Conservation (phyloP, 2,329 filamentous ascomycete species). For the Colletotrichum sp. region DNA sequence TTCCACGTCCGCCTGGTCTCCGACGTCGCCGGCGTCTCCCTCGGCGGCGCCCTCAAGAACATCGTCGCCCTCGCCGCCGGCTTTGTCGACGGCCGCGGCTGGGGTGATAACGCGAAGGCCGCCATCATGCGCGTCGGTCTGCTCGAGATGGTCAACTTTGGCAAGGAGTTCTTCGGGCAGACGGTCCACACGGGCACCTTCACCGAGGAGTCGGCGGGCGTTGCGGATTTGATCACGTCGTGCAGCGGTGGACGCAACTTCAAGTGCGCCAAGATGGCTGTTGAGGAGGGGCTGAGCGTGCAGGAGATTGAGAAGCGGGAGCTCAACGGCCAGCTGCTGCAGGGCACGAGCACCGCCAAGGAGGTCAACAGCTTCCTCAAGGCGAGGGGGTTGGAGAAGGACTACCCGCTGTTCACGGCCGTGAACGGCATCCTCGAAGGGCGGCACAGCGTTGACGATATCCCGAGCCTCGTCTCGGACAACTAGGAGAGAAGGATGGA, state of each 20-base stretch:
- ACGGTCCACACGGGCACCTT: slow-evolving; percentile 85
- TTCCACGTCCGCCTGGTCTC: slow-evolving; percentile 95
- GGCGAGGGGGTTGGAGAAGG: slow-evolving; percentile 75
- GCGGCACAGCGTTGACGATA: slow-evolving; percentile 78
- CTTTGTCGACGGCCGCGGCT: slow-evolving; percentile 93
- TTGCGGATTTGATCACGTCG: slow-evolving; percentile 94
- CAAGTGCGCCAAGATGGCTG: slow-evolving; percentile 87
- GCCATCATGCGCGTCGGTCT: slow-evolving; percentile 96
- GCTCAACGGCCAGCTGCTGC: slow-evolving; percentile 95
- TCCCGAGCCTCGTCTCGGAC: slow-evolving; percentile 70
- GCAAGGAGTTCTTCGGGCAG: slow-evolving; percentile 88
- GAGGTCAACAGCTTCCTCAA: slow-evolving; percentile 92
- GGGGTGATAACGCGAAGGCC: slow-evolving; percentile 99
- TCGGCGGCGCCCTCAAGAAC: slow-evolving; percentile 95
- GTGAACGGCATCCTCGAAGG: slow-evolving; percentile 83
- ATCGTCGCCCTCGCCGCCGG: slow-evolving; percentile 93
- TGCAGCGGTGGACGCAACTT: slow-evolving; percentile 94
- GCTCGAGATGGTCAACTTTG: slow-evolving; percentile 96
- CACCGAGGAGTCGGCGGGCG: slow-evolving; percentile 94
- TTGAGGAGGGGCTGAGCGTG: slow-evolving; percentile 80
- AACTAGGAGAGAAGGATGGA: background rate
- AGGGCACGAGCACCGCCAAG: slow-evolving; percentile 89
- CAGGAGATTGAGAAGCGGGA: slow-evolving; percentile 88
- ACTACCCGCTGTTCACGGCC: slow-evolving; percentile 92
- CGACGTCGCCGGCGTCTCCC: slow-evolving; percentile 95